These are phyloP conservation scores for Gossypium gossypioides DNA, from an alignment of 441 rosid species.

Conservation along the genomic window DNA sequence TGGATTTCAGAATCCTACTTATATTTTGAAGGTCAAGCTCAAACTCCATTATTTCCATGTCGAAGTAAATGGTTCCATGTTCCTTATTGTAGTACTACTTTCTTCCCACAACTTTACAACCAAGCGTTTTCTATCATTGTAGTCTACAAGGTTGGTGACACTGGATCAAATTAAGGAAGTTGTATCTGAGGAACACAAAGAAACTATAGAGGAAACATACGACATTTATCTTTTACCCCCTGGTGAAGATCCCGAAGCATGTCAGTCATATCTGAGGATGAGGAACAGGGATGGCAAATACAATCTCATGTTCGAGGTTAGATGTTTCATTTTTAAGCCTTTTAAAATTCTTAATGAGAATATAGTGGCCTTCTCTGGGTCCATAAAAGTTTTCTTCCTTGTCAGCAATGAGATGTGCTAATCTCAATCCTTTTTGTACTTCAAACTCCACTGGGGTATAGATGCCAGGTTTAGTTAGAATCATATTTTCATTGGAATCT, in stretches of 20 bases:
- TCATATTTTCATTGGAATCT: background rate
- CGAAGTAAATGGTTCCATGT: background rate
- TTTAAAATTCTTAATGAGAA: conserved; percentile 2
- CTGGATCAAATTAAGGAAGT: conserved; percentile 69
- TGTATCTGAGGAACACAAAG: conserved; percentile 46
- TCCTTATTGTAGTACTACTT: background rate
- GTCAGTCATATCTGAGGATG: conserved; percentile 94
- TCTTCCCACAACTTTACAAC: conserved; percentile 13
- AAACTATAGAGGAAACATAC: conserved; percentile 80
- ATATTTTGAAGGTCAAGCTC: conserved; percentile 61
- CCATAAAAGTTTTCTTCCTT: background rate
- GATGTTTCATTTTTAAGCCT: conserved; percentile 18
- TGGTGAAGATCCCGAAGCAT: conserved; percentile 98
- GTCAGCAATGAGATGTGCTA: background rate
- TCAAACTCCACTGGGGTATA: background rate
- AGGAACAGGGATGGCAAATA: conserved; percentile 97
- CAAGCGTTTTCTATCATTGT: conserved; percentile 29
- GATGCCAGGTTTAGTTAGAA: background rate
- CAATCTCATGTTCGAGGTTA: conserved; percentile 94
- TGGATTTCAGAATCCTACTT: conserved; percentile 92
- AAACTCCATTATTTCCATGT: background rate
- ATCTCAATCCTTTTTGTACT: background rate
- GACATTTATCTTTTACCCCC: conserved; percentile 98
- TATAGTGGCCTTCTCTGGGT: background rate
- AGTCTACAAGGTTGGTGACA: conserved; percentile 68